Evolutionary conservation across 108 stramenopile genomes (phyloP), one percentile per base, ranked within the genome.

Genomic region (Chaetoceros muelleri): DNA sequence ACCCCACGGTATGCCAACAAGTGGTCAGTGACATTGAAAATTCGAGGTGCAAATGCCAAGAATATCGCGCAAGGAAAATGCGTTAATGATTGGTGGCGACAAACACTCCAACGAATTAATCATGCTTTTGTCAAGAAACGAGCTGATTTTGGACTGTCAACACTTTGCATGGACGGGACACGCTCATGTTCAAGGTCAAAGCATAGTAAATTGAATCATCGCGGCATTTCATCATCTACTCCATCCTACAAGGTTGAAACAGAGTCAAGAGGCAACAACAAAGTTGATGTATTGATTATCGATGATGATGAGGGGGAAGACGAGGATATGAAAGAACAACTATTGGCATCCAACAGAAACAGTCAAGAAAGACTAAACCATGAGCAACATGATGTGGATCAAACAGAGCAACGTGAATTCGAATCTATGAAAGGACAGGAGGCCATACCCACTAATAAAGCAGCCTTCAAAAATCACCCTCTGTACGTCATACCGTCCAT

Each of bases 401-500:
- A 76, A 30, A 52, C 64, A 30, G 73, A 79, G 48, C 64, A 84
- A 5, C 31, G 52, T 2, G 68, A 55, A 23, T 53, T 58, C 17
- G 61, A 58, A 25, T 7, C 64, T 5, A 40, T 13, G 34, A 40
- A 40, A 13, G 34, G 13, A 26, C 59, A 72, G 24, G 87, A 93
- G 57, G 69, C 78, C n/a, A 78, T 87, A n/a, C 87, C 87, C 16
- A 85, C 81, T 7, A 81, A 71, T 64, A 88, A 93, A 58, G 60
- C 74, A 2, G 81, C 64, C 1, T 93, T 90, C 67, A 81, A 81
- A 29, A 74, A 69, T 30, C 76, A 79, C 64, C 84, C 87, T 10
- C 44, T 81, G 1, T 90, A 81, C 60, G 84, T 72, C 7, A 67
- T 93, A 50, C 62, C 72, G 30, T 90, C 87, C 16, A 53, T 78